Conservation (phyloP, 768 basidiomycete species). For the Rhizopogon sp. region DNA sequence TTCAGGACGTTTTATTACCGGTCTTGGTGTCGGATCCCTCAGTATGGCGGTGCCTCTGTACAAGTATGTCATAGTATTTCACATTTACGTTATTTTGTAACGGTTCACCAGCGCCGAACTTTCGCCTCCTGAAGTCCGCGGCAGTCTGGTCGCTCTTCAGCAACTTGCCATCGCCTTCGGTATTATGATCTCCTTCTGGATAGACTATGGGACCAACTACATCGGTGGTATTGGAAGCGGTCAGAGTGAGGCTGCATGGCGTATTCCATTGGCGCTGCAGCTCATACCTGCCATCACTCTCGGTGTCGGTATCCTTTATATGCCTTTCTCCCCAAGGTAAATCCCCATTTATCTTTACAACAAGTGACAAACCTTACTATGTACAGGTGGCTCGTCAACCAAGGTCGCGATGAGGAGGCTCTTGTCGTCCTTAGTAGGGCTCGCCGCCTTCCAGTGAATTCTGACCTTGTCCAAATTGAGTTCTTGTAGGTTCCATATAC, state of each 20-base stretch:
- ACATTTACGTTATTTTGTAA: background rate
- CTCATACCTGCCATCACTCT: conserved; percentile 70
- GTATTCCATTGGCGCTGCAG: conserved; percentile 69
- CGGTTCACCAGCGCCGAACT: conserved; percentile 38
- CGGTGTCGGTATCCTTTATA: conserved; percentile 64
- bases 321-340: conserved; percentile 76
- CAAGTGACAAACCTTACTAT: background rate
- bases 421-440: conserved; percentile 57
- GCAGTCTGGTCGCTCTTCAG: conserved; percentile 75
- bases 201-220: conserved; percentile 55
- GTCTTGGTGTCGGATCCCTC: conserved; percentile 75
- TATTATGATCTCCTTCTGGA: conserved; percentile 59
- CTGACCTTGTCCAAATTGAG: conserved; percentile 67
- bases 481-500: conserved; percentile 49
- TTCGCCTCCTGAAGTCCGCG: conserved; percentile 77
- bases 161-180: conserved; percentile 81
- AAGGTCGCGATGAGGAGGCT: conserved; percentile 73
- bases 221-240: conserved; percentile 55
- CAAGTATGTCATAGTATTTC: conserved; percentile 33
- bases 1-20: conserved; percentile 65
- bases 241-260: conserved; percentile 71
- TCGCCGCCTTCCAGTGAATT: conserved; percentile 49
- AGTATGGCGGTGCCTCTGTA: conserved; percentile 83
- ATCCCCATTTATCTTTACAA: conserved; percentile 3
- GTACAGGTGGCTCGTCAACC: conserved; percentile 67